phyloP scores from a whole-genome alignment of 73 alveolate genomes.

The Uronychia setigera region DNA sequence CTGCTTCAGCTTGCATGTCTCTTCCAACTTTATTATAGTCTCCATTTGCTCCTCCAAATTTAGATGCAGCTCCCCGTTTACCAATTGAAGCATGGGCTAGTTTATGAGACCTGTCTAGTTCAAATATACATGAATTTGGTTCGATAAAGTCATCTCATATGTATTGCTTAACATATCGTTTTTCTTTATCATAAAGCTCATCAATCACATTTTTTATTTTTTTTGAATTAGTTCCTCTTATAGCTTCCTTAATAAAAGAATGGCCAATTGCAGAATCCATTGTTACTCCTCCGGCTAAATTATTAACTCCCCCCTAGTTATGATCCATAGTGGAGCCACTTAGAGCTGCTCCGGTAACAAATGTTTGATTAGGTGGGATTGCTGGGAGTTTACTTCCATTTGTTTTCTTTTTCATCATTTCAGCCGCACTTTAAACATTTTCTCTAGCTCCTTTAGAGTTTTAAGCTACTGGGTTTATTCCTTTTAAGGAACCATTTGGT shows the following conservation, averaged over 20 bases:
- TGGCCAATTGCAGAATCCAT: neutral
- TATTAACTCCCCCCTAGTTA: neutral
- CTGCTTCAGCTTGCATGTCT: too few species aligned
- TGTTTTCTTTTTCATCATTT: neutral
- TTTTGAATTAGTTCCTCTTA: neutral
- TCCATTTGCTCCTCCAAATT: too few species aligned
- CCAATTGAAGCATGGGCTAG: neutral
- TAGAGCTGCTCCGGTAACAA: neutral
- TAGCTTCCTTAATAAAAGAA: neutral
- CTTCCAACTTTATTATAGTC: too few species aligned
- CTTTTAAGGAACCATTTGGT: neutral
- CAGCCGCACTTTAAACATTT: neutral
- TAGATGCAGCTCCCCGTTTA: too few species aligned
- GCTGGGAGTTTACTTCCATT: neutral
- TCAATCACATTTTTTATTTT: neutral
- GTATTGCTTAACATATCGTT: neutral
- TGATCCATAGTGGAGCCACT: neutral
- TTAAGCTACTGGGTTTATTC: neutral
- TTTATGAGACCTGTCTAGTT: neutral
- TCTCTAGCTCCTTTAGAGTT: neutral
- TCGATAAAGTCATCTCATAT: neutral
- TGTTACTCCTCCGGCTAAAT: neutral
- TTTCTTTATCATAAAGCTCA: neutral
- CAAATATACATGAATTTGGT: neutral
- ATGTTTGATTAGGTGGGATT: neutral